Percentiles rank a stretch among this genome's conserved stretches.
Evolutionary conservation across 805 yeast genomes (phyloP).

Genomic region (Starmerella vitae): DNA sequence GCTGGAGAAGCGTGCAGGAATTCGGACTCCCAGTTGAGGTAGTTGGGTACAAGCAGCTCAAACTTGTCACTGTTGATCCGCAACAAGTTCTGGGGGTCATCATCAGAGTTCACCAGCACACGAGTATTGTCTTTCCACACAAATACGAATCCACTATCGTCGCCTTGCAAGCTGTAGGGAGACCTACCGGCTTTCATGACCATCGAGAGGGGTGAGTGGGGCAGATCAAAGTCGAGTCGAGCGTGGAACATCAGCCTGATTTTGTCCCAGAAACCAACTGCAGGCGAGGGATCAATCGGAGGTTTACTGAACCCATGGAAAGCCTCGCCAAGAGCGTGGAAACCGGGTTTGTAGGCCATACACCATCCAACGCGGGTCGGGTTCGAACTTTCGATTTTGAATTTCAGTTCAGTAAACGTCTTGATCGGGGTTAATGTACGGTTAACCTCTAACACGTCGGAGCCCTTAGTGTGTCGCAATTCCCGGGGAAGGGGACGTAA

Average conservation of each 20-base stretch:
- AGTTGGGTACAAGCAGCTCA: conserved; percentile 65
- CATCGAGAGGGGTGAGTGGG: conserved; percentile 31
- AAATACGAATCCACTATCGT: conserved; percentile 63
- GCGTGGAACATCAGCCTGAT: conserved; percentile 67
- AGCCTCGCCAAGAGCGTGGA: conserved; percentile 63
- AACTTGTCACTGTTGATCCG: conserved; percentile 49
- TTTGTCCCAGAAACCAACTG: conserved; percentile 90
- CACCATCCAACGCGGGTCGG: conserved; percentile 75
- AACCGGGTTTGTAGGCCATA: conserved; percentile 66
- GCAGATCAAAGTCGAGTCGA: conserved; percentile 40
- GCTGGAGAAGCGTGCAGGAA: conserved; percentile 21
- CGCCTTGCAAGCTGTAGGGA: conserved; percentile 59
- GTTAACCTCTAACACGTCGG: conserved; percentile 48
- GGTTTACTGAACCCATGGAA: conserved; percentile 81
- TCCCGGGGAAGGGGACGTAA: conserved; percentile 35
- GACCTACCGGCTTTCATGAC: conserved; percentile 54
- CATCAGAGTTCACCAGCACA: conserved; percentile 49
- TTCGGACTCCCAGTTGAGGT: conserved; percentile 33
- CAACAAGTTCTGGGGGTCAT: conserved; percentile 55
- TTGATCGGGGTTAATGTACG: conserved; percentile 68
- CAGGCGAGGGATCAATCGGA: conserved; percentile 72
- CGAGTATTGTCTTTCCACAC: conserved; percentile 52
- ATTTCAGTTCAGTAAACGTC: conserved; percentile 46
- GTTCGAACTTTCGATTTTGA: conserved; percentile 39
- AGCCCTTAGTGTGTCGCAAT: conserved; percentile 29